Conservation (phyloP, 148 eudicot genomes). For the Rhododendron molle region DNA sequence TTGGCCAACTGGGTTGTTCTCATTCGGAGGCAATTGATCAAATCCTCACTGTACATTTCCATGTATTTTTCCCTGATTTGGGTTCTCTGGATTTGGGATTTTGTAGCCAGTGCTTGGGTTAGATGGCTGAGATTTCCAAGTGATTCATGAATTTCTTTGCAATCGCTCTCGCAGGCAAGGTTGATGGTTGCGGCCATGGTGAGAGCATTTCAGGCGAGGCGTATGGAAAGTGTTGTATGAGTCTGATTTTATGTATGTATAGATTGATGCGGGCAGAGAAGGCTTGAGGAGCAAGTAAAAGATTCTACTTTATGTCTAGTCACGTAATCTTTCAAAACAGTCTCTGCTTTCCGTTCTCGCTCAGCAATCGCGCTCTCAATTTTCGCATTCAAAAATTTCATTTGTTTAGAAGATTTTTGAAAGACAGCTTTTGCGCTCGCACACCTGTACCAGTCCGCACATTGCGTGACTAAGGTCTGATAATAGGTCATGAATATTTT, state of each 20-base stretch:
- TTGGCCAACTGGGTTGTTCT: background rate
- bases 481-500: background rate
- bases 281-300: slow-evolving; percentile 15
- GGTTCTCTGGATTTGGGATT: slow-evolving; percentile 28
- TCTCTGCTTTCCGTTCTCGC: too few relatives aligned
- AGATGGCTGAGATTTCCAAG: slow-evolving; percentile 25
- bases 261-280: background rate
- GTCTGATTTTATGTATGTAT: background rate
- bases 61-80: slow-evolving; percentile 44
- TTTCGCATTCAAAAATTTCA: too few relatives aligned
- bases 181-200: slow-evolving; percentile 17
- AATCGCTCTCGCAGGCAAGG: slow-evolving; percentile 35
- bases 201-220: slow-evolving; percentile 4
- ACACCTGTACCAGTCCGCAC: background rate
- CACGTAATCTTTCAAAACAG: too few relatives aligned
- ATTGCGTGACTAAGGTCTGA: background rate
- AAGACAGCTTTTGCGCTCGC: too few relatives aligned
- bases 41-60: slow-evolving; percentile 53
- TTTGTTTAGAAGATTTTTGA: too few relatives aligned
- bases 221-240: background rate
- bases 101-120: slow-evolving; percentile 25
- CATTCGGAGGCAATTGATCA: slow-evolving; percentile 24
- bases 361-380: too few relatives aligned
- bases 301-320: background rate
- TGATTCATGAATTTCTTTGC: slow-evolving; percentile 60